Evolutionary conservation across 2,329 filamentous ascomycete species (phyloP), one percentile per base, ranked within the genome.

Genomic region (Aspergillus carbonarius): DNA sequence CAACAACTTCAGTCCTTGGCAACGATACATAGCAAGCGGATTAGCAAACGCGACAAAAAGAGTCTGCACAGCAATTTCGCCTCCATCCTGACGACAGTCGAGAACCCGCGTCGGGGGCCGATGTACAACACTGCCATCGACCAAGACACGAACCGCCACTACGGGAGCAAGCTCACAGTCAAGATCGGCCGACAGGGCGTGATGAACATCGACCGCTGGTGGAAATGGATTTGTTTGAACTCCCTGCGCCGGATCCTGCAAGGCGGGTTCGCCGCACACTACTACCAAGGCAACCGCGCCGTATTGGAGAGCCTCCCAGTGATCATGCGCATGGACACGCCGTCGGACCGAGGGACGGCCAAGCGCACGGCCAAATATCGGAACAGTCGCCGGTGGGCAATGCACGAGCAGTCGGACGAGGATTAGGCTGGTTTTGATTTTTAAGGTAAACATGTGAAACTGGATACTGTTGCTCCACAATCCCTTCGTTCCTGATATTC

Each of bases 121-220:
- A 82, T 83, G 55, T 89, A 88, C 69, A 85, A 83, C 57, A 89
- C 82, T 20, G 86, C 87, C 7, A 79, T 88, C 53, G 81, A 88
- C 61, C 76, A 83, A 48, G 82, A 88, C 35, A 84, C 81, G 1
- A 85, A 85, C 25, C 78, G 78, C 23, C 79, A 81, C 50, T 86
- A 87, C 61, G 88, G 88, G 5, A 87, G 82, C 59, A 81, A 86
- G 58, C 78, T 89, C 76, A 83, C 77, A 10, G 79, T 91, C 39
- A 82, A 83, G 57, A 83, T 90, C 56, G 72, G 73, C 30, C 79
- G 80, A 20, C 82, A 81, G 48, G 83, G 85, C 2, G 80, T 83
- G 54, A 83, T 90, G 78, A 81, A 78, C 52, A 85, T 91, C 52
- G 87, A 91, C 72, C 82, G 83, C 63, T 91, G 88, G 88, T 91